Evolutionary conservation across 1,284 basidiomycete species (phyloP).

Genomic region (Moesziomyces aphidis): DNA sequence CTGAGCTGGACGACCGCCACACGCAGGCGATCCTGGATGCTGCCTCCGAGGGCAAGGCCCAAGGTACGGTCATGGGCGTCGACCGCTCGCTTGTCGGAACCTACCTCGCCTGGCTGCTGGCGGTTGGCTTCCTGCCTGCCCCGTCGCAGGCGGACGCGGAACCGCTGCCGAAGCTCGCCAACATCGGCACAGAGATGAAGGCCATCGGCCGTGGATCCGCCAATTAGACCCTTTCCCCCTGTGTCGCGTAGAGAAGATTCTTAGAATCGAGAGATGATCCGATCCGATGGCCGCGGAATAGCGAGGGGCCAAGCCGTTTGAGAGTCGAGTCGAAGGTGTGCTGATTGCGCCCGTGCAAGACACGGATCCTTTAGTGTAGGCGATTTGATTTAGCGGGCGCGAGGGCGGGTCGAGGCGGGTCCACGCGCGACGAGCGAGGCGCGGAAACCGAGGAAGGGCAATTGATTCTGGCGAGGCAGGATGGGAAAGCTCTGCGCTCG

Average conservation of each 20-base stretch:
- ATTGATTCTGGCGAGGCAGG: background rate
- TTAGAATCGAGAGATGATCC: background rate
- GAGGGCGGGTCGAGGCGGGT: too few species aligned
- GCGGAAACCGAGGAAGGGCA: too few species aligned
- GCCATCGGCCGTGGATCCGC: conserved; percentile 66
- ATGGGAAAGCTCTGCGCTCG: background rate
- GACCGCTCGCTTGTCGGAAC: conserved; percentile 81
- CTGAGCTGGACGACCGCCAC: conserved; percentile 89
- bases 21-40: conserved; percentile 76
- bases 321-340: too few species aligned
- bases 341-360: too few species aligned
- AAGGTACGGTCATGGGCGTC: conserved; percentile 76
- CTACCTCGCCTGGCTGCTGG: conserved; percentile 94
- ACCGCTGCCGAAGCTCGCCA: conserved; percentile 55
- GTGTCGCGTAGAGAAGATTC: too few species aligned
- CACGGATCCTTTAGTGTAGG: too few species aligned
- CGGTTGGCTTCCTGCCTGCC: conserved; percentile 79
- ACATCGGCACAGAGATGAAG: conserved; percentile 45
- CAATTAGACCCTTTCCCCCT: conserved; percentile 28
- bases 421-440: too few species aligned
- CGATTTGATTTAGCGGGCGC: too few species aligned
- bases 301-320: too few species aligned
- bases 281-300: too few species aligned
- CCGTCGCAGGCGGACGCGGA: conserved; percentile 31
- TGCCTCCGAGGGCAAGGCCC: conserved; percentile 69